A percentile compares a stretch with the other conserved stretches of the same genome.
Conservation (phyloP, 2,329 filamentous ascomycete species). For the Ascochyta clinopodiicola region DNA sequence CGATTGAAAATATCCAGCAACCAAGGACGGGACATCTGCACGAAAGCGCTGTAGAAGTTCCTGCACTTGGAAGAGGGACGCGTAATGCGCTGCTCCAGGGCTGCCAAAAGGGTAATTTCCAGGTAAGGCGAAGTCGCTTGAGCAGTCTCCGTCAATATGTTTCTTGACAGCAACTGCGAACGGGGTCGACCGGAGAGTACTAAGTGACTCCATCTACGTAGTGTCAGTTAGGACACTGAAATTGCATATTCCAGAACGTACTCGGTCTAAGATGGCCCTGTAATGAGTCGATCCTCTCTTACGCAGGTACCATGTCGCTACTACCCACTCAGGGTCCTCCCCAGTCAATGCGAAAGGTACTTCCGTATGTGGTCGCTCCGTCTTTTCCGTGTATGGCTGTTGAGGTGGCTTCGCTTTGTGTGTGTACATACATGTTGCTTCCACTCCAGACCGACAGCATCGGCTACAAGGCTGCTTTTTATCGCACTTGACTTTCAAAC, state of each 20-base stretch:
- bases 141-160: slow-evolving; percentile 19
- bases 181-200: slow-evolving; percentile 4
- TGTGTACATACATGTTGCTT: slow-evolving; percentile 23
- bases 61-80: slow-evolving; percentile 15
- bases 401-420: slow-evolving; percentile 9
- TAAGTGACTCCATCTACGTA: slow-evolving; percentile 16
- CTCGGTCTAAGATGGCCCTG: slow-evolving; percentile 17
- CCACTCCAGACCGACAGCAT: slow-evolving; percentile 23
- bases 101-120: slow-evolving; percentile 32
- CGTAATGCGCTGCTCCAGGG: slow-evolving; percentile 19
- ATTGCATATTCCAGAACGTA: background rate
- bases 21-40: background rate
- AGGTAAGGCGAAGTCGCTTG: slow-evolving; percentile 27
- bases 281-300: slow-evolving; percentile 23
- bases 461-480: slow-evolving; percentile 25
- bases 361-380: background rate
- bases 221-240: background rate
- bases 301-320: slow-evolving; percentile 24
- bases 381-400: background rate
- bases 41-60: slow-evolving; percentile 15
- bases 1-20: slow-evolving; percentile 20
- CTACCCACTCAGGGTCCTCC: slow-evolving; percentile 21
- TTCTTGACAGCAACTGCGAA: slow-evolving; percentile 23
- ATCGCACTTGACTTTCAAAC: slow-evolving; percentile 32
- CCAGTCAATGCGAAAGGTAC: slow-evolving; percentile 10